These are phyloP conservation scores for Thielaviopsis punctulata DNA, from an alignment of 2,329 filamentous ascomycete genomes.

Conservation along the genomic window DNA sequence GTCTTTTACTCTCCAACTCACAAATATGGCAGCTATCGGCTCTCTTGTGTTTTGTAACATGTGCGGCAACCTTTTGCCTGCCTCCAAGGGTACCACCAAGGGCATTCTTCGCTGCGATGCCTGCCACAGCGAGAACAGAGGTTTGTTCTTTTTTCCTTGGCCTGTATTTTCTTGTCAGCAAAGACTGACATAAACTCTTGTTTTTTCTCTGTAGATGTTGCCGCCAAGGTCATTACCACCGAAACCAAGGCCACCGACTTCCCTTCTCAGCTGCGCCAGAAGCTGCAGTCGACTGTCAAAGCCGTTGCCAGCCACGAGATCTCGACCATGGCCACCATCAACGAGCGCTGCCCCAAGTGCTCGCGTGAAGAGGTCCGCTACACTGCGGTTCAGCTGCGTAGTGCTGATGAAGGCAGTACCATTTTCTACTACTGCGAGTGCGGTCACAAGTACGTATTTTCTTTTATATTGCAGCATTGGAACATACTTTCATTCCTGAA, in stretches of 20 bases:
- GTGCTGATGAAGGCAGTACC: conserved; percentile 89
- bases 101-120: conserved; percentile 67
- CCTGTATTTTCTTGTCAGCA: neutral
- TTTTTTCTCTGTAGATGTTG: conserved; percentile 37
- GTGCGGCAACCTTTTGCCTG: conserved; percentile 78
- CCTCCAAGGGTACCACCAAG: conserved; percentile 59
- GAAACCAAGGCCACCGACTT: conserved; percentile 80
- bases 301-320: conserved; percentile 62
- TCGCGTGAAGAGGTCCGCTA: conserved; percentile 69
- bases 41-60: conserved; percentile 85
- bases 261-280: conserved; percentile 73
- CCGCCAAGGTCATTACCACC: conserved; percentile 60
- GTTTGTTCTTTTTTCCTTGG: conserved; percentile 25
- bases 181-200: conserved; percentile 8
- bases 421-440: conserved; percentile 84
- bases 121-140: conserved; percentile 72
- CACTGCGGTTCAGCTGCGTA: conserved; percentile 68
- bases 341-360: conserved; percentile 63
- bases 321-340: conserved; percentile 50
- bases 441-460: conserved; percentile 51
- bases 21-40: conserved; percentile 68
- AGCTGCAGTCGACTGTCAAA: conserved; percentile 69
- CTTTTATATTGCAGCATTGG: neutral
- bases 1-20: neutral
- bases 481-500: conserved; percentile 2